Percentiles rank a stretch among this genome's conserved stretches.
These are phyloP conservation scores for Plasmodium cynomolgi DNA, from an alignment of 169 alveolate genomes.

Conservation along the genomic window DNA sequence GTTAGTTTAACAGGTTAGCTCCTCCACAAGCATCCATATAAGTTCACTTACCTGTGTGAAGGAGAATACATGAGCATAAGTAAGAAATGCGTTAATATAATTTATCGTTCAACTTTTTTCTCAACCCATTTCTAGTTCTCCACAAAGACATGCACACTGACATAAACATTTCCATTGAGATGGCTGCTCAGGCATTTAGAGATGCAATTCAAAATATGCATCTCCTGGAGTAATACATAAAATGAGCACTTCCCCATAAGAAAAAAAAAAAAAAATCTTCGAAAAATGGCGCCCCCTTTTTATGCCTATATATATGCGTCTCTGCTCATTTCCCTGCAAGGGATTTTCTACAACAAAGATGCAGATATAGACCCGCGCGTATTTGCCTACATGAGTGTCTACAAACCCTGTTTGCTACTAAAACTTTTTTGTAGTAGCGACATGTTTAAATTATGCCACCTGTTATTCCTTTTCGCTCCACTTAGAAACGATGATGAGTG, in stretches of 20 bases:
- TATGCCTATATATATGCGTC: background rate
- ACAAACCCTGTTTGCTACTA: background rate
- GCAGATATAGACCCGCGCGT: background rate
- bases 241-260: background rate
- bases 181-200: conserved; percentile 77
- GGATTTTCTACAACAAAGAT: background rate
- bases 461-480: conserved; percentile 1
- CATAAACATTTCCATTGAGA: conserved; percentile 53
- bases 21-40: background rate
- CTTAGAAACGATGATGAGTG: conserved; percentile 70
- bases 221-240: conserved; percentile 71
- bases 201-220: conserved; percentile 76
- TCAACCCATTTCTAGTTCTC: conserved; percentile 26
- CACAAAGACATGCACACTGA: conserved; percentile 62
- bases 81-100: background rate
- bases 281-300: background rate
- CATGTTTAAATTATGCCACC: background rate
- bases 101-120: background rate
- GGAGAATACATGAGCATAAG: background rate
- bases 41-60: background rate
- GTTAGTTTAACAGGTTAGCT: conserved; percentile 73
- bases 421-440: background rate
- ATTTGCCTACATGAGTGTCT: background rate
- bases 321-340: background rate
- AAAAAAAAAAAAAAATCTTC: conserved; percentile 6